Evolutionary conservation across 2,329 filamentous ascomycete genomes (phyloP), one percentile per base, ranked within the genome.

Genomic region (Ophiostoma perfectum): DNA sequence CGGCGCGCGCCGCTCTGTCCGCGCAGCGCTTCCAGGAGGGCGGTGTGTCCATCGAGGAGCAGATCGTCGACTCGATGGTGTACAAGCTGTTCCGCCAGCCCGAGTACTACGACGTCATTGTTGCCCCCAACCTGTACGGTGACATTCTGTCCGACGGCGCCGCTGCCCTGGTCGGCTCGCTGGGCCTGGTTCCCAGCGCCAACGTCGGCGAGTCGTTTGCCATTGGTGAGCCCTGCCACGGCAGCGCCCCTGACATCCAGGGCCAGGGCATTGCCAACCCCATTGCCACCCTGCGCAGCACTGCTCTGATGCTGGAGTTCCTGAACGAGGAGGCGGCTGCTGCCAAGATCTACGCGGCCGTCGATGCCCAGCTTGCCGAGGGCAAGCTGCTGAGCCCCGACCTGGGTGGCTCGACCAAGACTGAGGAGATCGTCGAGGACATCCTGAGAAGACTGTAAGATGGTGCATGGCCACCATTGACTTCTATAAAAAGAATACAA

Each of bases 71-170:
- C 81, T 94, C 90, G 71, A 99, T 99, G 95, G 93, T 98, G 69
- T 98, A 98, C 87, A 98, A 98, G 84, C 90, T 99, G 69, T 98
- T 98, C 88, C 92, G 94, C 71, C 92, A 98, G 80, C 95, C 95
- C 60, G 86, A 90, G 76, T 90, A 90, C 76, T 99, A 98, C 87
- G 95, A 99, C 78, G 94, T 98, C 73, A 96, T 99, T 74, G 95
- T 99, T 64, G 95, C 94, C 8, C 95, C 94, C 66, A 98, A 98
- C 81, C 86, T 99, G 71, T 98, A 99, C 81, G 95, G 95, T 73
- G 95, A 99, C 79, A 95, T 99, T 73, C 84, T 99, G 52, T 97
- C 93, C 2, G 95, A 99, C 78, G 94, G 93, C 73, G 94, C 95
- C 66, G 95, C 95, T 39, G 95, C 95, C 2, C 88, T 98, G 42